Conservation (phyloP, 108 stramenopile species). For the Thalassiosira profunda region DNA sequence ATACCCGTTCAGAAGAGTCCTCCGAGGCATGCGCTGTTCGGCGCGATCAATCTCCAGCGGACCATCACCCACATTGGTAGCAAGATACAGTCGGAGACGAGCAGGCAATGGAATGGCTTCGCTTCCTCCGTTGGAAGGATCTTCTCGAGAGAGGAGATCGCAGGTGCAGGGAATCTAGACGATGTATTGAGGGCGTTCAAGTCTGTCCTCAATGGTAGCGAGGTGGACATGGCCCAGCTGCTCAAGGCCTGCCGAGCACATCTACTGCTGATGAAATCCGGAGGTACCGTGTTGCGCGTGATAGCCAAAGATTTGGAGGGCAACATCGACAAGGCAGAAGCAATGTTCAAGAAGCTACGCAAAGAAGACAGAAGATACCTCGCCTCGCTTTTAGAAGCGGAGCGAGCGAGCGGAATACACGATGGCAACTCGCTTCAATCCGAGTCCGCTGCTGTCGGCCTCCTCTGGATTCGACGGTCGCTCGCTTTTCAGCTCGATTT, state of each 20-base stretch:
- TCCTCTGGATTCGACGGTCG: constrained; percentile 2
- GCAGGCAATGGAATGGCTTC: constrained; percentile 25
- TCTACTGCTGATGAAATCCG: constrained; percentile 36
- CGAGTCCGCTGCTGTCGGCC: constrained; percentile 5
- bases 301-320: constrained; percentile 59
- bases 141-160: not conserved
- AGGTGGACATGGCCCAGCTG: constrained; percentile 48
- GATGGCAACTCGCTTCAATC: not conserved
- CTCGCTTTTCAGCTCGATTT: constrained; percentile 3
- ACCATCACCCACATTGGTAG: constrained; percentile 8
- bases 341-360: constrained; percentile 17
- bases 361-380: constrained; percentile 25
- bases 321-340: constrained; percentile 57
- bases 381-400: constrained; percentile 22
- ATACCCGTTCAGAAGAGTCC: not conserved
- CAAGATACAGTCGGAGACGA: constrained; percentile 25
- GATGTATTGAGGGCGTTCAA: constrained; percentile 32
- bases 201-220: constrained; percentile 39
- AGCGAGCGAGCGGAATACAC: constrained; percentile 5
- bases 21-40: constrained; percentile 6
- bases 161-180: constrained; percentile 17
- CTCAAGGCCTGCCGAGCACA: constrained; percentile 55
- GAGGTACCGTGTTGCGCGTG: constrained; percentile 34
- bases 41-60: constrained; percentile 4
- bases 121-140: constrained; percentile 9